Evolutionary conservation across 2,329 filamentous ascomycete genomes (phyloP), one percentile per base, ranked within the genome.

Genomic region (Neofusicoccum parvum): DNA sequence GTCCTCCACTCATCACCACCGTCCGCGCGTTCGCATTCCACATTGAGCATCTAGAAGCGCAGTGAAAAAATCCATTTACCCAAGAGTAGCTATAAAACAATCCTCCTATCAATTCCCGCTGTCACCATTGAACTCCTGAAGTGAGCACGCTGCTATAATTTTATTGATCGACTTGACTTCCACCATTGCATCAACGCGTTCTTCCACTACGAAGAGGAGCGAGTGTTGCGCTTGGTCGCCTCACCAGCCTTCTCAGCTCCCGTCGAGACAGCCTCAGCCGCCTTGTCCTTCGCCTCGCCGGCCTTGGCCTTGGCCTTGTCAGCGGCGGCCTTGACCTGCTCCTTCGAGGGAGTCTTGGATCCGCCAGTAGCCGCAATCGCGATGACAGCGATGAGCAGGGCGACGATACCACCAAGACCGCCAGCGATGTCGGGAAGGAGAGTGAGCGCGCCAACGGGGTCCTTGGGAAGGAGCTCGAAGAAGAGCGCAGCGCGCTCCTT

Each of bases 401-500:
- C 81, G 51, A 89, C 77, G 69, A 93, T 78, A 70, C 89, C 91
- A 75, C 84, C 90, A 74, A 96, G 82, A 74, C 88, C 92, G 75
- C 88, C 93, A 69, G 93, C 92, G 72, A 96, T 90, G 82, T 97
- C 95, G 70, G 95, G 95, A 70, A 97, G 91, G 73, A 92, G 91
- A 83, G 92, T 92, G 82, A 94, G 83, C 62, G 94, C 94, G 81
- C 93, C 85, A 70, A 97, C 73, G 66, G 94, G 93, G 80, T 96
- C 90, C 73, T 88, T 86, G 84, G 92, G 87, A 78, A 89, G 91
- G 74, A 98, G 89, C 72, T 89, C 89, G 73, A 95, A 78, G 87
- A 99, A 99, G 69, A 96, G 88, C 72, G 96, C 90, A 68, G 96
- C 79, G 88, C 97, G 98, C 89, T 97, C 92, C 81, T 89, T 92